Evolutionary conservation across 2,329 filamentous ascomycete species (phyloP), one percentile per base, ranked within the genome.

Genomic region (Exutisphaerella laricina): DNA sequence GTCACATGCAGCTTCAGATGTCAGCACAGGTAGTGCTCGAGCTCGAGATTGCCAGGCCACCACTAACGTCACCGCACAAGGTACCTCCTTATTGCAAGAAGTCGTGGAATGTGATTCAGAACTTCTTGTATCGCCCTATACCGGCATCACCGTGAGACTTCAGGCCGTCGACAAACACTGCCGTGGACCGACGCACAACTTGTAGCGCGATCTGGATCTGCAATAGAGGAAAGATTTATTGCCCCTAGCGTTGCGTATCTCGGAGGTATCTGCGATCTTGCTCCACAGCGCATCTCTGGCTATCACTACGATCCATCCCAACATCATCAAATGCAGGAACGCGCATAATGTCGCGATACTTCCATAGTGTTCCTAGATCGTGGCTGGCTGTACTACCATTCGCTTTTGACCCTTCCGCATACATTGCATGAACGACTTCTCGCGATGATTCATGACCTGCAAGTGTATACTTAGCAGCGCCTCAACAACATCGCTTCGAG

Each of bases 371-470:
- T 18, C 25, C 14, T 18, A 14, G 14, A 32, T 32, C 30, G 4
- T 17, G 14, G 30, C 8, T 17, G 8, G n/a, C 3, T 21, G 32
- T n/a, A 5, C 8, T 2, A 22, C n/a, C 18, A 20, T 14, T 12
- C 14, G 4, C 9, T 13, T 23, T 35, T 5, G n/a, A n/a, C 20
- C 8, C 20, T 23, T 23, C 20, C 12, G 20, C 4, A 14, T 5
- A 9, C 23, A 12, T 6, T 23, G 18, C 10, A 12, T 23, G 8
- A 16, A 22, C 20, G 18, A 35, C 18, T 22, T 35, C 33, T 12
- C 4, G 20, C 33, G 5, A 23, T 35, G 33, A 35, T 12, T 35
- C 33, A 35, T 35, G 33, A 35, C 14, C 3, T 23, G 33, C 33
- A 35, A n/a, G 16, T 18, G 8, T 23, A 8, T 7, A 12, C 22